Evolutionary conservation across 345 rosid species (phyloP).

Genomic region (Boechera stricta): DNA sequence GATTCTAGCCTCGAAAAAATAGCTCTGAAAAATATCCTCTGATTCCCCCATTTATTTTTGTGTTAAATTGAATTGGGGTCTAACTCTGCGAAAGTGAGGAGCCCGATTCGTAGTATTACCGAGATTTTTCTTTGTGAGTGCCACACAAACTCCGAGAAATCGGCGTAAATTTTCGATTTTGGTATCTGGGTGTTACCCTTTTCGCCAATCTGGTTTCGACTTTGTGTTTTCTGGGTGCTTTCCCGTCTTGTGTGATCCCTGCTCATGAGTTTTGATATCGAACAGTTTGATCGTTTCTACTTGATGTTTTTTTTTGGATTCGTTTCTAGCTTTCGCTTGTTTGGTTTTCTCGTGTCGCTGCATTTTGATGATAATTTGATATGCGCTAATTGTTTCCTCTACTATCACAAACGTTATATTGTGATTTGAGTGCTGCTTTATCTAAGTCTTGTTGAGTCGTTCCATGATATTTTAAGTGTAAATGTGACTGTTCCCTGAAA

Average conservation of each 20-base stretch:
- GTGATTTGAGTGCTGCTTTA: not conserved
- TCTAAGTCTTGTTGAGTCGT: not conserved
- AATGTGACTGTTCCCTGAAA: constrained; percentile 4
- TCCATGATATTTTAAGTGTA: too few relatives aligned
- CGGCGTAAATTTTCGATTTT: constrained; percentile 36
- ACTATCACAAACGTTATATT: not conserved
- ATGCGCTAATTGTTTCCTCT: not conserved
- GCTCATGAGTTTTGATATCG: constrained; percentile 1
- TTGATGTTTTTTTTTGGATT: constrained; percentile 33
- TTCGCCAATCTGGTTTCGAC: constrained; percentile 34
- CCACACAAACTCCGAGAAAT: constrained; percentile 35
- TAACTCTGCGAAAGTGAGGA: constrained; percentile 10
- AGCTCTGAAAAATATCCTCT: constrained; percentile 31
- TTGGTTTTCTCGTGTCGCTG: not conserved
- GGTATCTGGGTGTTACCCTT: constrained; percentile 40
- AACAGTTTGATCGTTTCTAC: constrained; percentile 41
- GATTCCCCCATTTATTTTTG: not conserved
- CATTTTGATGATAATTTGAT: constrained; percentile 25
- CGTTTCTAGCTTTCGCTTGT: constrained; percentile 7
- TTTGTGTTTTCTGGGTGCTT: not conserved
- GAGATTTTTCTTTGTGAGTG: constrained; percentile 44
- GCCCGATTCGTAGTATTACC: not conserved
- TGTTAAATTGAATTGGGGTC: constrained; percentile 22
- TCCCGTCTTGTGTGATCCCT: not conserved
- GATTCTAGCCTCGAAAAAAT: constrained; percentile 29